These are phyloP conservation scores for Yamadazyma diddensiae DNA, from an alignment of 1,139 yeast genomes.

Conservation along the genomic window DNA sequence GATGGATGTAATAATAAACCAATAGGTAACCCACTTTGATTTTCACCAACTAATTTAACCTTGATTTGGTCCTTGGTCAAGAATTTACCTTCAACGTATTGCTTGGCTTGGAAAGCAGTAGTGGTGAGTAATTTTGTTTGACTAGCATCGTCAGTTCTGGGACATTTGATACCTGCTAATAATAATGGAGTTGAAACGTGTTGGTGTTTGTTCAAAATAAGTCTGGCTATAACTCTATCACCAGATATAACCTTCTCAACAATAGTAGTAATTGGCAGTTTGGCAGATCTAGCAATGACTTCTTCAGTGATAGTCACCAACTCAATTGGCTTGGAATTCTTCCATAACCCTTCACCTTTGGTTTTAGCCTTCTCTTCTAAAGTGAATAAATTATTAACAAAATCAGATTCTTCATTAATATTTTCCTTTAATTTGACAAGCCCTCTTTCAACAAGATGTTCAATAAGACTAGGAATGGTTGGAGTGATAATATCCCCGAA, in stretches of 20 bases:
- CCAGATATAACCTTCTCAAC: conserved; percentile 79
- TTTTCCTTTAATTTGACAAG: conserved; percentile 62
- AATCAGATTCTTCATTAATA: conserved; percentile 35
- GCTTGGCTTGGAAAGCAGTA: conserved; percentile 64
- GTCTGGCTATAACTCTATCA: conserved; percentile 64
- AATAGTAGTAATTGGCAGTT: conserved; percentile 50
- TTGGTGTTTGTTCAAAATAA: conserved; percentile 40
- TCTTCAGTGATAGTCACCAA: conserved; percentile 37
- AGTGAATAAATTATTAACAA: conserved; percentile 21
- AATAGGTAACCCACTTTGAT: conserved; percentile 61
- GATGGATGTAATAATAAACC: conserved; percentile 69
- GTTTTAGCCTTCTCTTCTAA: conserved; percentile 50
- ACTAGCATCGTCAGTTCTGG: conserved; percentile 58
- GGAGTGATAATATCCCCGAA: conserved; percentile 74
- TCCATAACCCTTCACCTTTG: conserved; percentile 59
- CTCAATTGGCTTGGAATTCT: conserved; percentile 19
- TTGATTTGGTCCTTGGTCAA: conserved; percentile 53
- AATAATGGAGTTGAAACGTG: conserved; percentile 56
- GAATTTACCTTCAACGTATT: conserved; percentile 64
- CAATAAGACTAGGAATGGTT: conserved; percentile 57
- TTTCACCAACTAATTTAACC: conserved; percentile 58
- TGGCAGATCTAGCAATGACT: conserved; percentile 35
- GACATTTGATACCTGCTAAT: conserved; percentile 72
- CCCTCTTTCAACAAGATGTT: conserved; percentile 57
- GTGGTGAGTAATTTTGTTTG: conserved; percentile 40